Percentiles rank a stretch among this genome's conserved stretches.
phyloP scores from a whole-genome alignment of 352 stramenopile genomes.

The Peronospora farinosa region DNA sequence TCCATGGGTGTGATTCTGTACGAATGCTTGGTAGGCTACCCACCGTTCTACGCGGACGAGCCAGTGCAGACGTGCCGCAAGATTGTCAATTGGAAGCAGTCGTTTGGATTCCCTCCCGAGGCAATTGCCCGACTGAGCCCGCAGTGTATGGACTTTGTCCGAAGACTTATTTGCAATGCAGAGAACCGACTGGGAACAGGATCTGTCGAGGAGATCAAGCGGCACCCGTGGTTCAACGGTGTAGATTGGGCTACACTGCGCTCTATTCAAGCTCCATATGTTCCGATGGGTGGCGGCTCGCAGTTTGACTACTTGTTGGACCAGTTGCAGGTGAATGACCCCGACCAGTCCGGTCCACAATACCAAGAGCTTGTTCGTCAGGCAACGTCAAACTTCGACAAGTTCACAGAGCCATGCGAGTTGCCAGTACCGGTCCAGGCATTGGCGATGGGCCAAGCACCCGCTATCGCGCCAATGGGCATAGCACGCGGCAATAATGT shows the following conservation, averaged over 20 bases:
- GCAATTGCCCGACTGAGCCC: slow-evolving; percentile 50
- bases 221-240: slow-evolving; percentile 94
- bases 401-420: slow-evolving; percentile 89
- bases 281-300: slow-evolving; percentile 71
- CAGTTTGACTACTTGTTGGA: slow-evolving; percentile 90
- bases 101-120: slow-evolving; percentile 75
- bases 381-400: slow-evolving; percentile 96
- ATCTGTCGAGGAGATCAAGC: slow-evolving; percentile 94
- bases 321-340: slow-evolving; percentile 81
- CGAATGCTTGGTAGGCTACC: slow-evolving; percentile 98
- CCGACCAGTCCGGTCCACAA: slow-evolving; percentile 39
- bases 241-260: slow-evolving; percentile 91
- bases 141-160: slow-evolving; percentile 90
- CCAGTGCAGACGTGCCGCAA: slow-evolving; percentile 97
- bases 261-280: slow-evolving; percentile 82
- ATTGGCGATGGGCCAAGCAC: slow-evolving; percentile 10
- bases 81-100: slow-evolving; percentile 84
- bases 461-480: slow-evolving; percentile 12
- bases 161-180: slow-evolving; percentile 90
- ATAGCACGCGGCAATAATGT: slow-evolving; percentile 5
- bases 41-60: slow-evolving; percentile 97
- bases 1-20: slow-evolving; percentile 99
- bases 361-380: slow-evolving; percentile 88
- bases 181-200: slow-evolving; percentile 90
- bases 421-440: slow-evolving; percentile 26